Conservation (phyloP, 2,329 filamentous ascomycete species). For the Claviceps sp. region DNA sequence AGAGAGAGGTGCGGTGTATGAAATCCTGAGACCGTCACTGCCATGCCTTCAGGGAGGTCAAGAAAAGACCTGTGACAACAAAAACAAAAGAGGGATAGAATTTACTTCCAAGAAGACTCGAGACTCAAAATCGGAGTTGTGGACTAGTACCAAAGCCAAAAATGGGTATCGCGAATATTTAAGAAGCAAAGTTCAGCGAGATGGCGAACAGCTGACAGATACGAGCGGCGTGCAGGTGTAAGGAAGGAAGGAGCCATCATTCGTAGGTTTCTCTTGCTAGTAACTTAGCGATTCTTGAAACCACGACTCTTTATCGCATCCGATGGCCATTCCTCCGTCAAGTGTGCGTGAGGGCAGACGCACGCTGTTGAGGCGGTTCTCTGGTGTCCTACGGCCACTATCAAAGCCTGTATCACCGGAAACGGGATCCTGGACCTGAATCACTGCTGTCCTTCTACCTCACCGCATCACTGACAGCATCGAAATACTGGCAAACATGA, state of each 20-base stretch:
- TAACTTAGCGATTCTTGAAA: not conserved
- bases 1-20: slow-evolving; percentile 10
- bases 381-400: not conserved
- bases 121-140: slow-evolving; percentile 10
- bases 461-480: not conserved
- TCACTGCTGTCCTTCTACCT: not conserved
- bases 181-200: slow-evolving; percentile 13
- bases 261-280: not conserved
- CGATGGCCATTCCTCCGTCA: not conserved
- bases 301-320: not conserved
- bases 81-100: slow-evolving; percentile 18
- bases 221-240: not conserved
- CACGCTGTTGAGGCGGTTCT: not conserved
- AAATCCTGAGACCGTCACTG: slow-evolving; percentile 14
- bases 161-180: slow-evolving; percentile 25
- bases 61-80: slow-evolving; percentile 18
- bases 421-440: not conserved
- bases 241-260: slow-evolving; percentile 1
- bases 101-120: slow-evolving; percentile 25
- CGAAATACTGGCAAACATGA: not conserved
- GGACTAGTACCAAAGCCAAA: slow-evolving; percentile 19
- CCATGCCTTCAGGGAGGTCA: slow-evolving; percentile 20
- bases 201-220: slow-evolving; percentile 5
- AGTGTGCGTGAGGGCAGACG: not conserved
- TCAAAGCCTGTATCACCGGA: not conserved